These are phyloP conservation scores for Neopestalotiopsis rosae DNA, from an alignment of 2,329 filamentous ascomycete species.

Conservation along the genomic window DNA sequence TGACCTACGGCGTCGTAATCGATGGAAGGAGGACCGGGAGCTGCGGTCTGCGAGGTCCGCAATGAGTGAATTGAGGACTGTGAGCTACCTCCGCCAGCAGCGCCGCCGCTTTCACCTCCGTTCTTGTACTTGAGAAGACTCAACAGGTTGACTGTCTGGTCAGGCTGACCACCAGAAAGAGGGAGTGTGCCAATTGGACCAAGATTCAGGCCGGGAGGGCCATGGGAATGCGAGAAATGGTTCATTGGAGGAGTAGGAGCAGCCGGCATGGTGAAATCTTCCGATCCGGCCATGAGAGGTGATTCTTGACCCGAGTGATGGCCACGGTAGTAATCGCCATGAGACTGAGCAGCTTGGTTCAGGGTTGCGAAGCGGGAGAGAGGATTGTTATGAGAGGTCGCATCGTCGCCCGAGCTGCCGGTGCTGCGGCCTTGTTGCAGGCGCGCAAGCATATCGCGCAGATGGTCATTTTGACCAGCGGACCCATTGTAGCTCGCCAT, in stretches of 20 bases:
- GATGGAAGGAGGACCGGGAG: constrained; percentile 29
- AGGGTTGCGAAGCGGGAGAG: constrained; percentile 37
- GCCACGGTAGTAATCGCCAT: constrained; percentile 25
- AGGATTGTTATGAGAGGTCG: constrained; percentile 31
- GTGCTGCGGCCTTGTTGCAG: constrained; percentile 34
- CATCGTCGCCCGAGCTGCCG: constrained; percentile 20
- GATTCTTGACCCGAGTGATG: constrained; percentile 32
- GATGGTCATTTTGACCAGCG: constrained; percentile 35
- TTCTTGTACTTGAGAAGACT: constrained; percentile 66
- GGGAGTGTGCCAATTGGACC: constrained; percentile 56
- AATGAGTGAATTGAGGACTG: constrained; percentile 35
- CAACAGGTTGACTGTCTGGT: constrained; percentile 61
- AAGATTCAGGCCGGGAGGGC: constrained; percentile 45
- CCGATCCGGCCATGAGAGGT: constrained; percentile 30
- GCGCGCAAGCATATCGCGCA: constrained; percentile 49
- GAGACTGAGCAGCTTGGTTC: constrained; percentile 30
- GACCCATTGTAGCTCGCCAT: constrained; percentile 42
- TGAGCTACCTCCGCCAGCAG: constrained; percentile 19
- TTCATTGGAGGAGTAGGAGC: constrained; percentile 51
- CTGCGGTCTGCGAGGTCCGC: constrained; percentile 34
- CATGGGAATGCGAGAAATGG: constrained; percentile 45
- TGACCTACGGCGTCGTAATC: constrained; percentile 22
- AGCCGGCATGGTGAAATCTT: constrained; percentile 45
- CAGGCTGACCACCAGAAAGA: constrained; percentile 36
- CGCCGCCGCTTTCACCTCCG: constrained; percentile 16